Evolutionary conservation across 179 eudicot species (phyloP), one percentile per base, ranked within the genome.

Genomic region (Pouteria campechiana): DNA sequence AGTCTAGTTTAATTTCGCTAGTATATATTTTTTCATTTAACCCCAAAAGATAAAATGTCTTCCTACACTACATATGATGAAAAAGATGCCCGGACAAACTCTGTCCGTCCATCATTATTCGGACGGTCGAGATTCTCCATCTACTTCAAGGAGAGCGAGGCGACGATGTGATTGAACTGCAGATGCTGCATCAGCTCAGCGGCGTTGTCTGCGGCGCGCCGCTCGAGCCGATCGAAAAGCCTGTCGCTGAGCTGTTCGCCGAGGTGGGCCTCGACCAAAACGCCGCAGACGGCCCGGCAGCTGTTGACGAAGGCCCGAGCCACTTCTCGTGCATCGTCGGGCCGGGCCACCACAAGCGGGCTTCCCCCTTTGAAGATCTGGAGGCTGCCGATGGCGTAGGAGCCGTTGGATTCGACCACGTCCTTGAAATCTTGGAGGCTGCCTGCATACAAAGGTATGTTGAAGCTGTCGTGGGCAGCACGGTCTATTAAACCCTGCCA

Each of bases 371-470:
- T 57, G 65, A 88, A 84, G 12, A 84, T 63, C 51, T 88, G 75
- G 4, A 88, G 81, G 63, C 72, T 78, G 73, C 78, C 76, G 1
- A 84, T 68, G 30, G 49, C 37, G 46, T 78, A 78, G 27, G 80
- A 75, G 23, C 93, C 85, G 28, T 88, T 57, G 11, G 78, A 73
- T 52, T 78, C 95, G 2, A 88, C 95, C 14, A 88, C 89, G 45
- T 84, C 88, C 70, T 62, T 73, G 69, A 88, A 84, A 48, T 88
- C 97, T 42, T 78, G 81, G 13, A 81, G 29, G 52, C 95, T 88
- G 17, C 94, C 63, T 12, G 95, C 97, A 22, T 80, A 88, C 3
- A 88, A 83, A 6, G 97, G 97, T 34, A 88, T 84, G 69, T 88
- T 88, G 74, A 88, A 88, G 47, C 41, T 67, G 72, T 88, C 97